These are phyloP conservation scores for Myriosclerotinia duriaeana DNA, from an alignment of 2,329 filamentous ascomycete genomes.

Conservation along the genomic window DNA sequence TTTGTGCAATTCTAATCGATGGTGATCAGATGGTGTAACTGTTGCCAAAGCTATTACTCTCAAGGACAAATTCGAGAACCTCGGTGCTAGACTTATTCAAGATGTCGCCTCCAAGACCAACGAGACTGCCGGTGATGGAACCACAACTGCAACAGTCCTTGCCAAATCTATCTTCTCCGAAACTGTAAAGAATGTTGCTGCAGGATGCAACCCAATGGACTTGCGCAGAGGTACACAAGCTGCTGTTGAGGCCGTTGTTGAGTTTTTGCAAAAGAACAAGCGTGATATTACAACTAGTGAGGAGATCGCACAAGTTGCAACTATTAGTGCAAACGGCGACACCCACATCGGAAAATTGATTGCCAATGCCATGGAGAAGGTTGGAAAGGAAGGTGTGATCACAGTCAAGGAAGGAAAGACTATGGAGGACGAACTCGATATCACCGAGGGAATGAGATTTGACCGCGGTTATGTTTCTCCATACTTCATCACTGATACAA, in stretches of 20 bases:
- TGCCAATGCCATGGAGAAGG: constrained; percentile 99
- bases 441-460: constrained; percentile 99
- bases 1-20: neutral
- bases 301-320: constrained; percentile 97
- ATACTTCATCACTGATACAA: constrained; percentile 99
- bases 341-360: constrained; percentile 93
- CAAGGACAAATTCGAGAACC: constrained; percentile 99
- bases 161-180: constrained; percentile 98
- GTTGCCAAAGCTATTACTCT: constrained; percentile 87
- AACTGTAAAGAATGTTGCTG: constrained; percentile 99
- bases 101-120: constrained; percentile 99
- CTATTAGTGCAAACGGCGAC: constrained; percentile 97
- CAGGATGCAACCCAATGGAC: constrained; percentile 99
- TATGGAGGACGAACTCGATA: constrained; percentile 93
- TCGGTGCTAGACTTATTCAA: constrained; percentile 92
- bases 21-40: constrained; percentile 72
- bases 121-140: constrained; percentile 97
- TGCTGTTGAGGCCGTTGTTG: constrained; percentile 89
- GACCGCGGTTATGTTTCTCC: constrained; percentile 98
- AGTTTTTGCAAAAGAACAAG: constrained; percentile 94
- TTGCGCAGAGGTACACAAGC: constrained; percentile 95
- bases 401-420: constrained; percentile 99
- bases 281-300: constrained; percentile 95
- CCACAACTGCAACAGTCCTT: constrained; percentile 95
- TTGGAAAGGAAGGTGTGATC: constrained; percentile 99